Base-by-base conservation (phyloP, 176 grass and related monocot species). In the Panicum miliaceum region DNA sequence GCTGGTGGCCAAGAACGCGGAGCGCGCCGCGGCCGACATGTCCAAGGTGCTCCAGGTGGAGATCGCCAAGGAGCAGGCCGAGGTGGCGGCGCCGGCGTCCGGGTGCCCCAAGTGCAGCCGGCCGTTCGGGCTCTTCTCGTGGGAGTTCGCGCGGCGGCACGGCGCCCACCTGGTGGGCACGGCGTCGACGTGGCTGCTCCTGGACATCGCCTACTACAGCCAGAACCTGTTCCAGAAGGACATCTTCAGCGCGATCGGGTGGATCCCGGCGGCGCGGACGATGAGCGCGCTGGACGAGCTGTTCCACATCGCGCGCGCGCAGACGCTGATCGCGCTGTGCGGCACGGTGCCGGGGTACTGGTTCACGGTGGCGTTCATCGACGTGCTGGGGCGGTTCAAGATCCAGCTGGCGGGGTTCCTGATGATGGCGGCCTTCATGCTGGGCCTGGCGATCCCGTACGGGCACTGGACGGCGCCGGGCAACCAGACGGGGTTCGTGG, bases 171-270 rank as follows among this genome's bases (percentile, higher is more conserved):
- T 81, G 11, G 0, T 81, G 8, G 79, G 36, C 79, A 81, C 79
- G 48, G 1, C 79, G 79, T 70, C 79, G 14, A 81, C 79, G 79
- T 81, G 79, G 79, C n/a, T 89, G 40, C 76, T 89, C 63, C 76
- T 89, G 2, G 82, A 84, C 72, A 36, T 89, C 27, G 86, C 86
- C 16, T 89, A 78, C 80, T 89, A 89, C 76, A 71, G 64, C 22
- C 86, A 89, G 65, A 89, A 83, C 68, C 79, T 89, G 56, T 75
- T 87, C 79, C 85, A 87, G 79, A 87, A 87, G 77, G 85, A 87
- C 79, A 82, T 87, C 58, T 87, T 76, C 68, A 87, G 77, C 59
- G 78, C 78, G 42, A 20, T 87, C 29, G 85, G 85, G 43, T 87
- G 85, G 85, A 66, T 87, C 77, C 85, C 85, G 4, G 78, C 69